Conservation (phyloP, 371 early-diverging fungal genomes). For the Gilbertella persicaria region DNA sequence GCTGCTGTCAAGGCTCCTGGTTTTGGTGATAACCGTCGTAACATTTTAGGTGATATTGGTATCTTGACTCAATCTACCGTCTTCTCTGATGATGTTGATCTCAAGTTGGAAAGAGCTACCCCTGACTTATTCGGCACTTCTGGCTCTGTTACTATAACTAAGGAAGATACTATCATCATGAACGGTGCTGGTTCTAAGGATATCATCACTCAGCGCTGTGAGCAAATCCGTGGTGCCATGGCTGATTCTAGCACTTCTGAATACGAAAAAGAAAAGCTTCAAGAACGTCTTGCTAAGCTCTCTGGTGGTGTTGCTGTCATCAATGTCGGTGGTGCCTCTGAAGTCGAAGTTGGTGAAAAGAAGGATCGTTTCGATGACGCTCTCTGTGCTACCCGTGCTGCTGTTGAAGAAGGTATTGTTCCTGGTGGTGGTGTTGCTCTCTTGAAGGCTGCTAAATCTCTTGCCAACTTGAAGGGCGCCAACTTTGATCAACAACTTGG, state of each 20-base stretch:
- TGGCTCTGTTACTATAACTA: conserved; percentile 89
- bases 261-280: conserved; percentile 97
- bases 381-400: conserved; percentile 96
- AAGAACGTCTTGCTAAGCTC: conserved; percentile 97
- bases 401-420: conserved; percentile 98
- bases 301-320: conserved; percentile 98
- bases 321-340: conserved; percentile 95
- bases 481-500: conserved; percentile 99
- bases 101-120: conserved; percentile 93
- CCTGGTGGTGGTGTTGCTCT: conserved; percentile 97
- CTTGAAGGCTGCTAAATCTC: conserved; percentile 86
- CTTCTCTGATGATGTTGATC: conserved; percentile 93
- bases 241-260: conserved; percentile 80
- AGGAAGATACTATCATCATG: conserved; percentile 97
- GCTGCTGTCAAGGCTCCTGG: conserved; percentile 98
- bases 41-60: conserved; percentile 95
- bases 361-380: conserved; percentile 97
- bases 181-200: conserved; percentile 94
- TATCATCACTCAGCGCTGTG: conserved; percentile 85
- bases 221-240: conserved; percentile 93
- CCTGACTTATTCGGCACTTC: conserved; percentile 89
- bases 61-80: conserved; percentile 93
- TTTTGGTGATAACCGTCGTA: conserved; percentile 99
- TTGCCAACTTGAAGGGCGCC: conserved; percentile 76
- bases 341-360: conserved; percentile 99